Conservation (phyloP, 768 basidiomycete genomes). For the Auriscalpium vulgare region DNA sequence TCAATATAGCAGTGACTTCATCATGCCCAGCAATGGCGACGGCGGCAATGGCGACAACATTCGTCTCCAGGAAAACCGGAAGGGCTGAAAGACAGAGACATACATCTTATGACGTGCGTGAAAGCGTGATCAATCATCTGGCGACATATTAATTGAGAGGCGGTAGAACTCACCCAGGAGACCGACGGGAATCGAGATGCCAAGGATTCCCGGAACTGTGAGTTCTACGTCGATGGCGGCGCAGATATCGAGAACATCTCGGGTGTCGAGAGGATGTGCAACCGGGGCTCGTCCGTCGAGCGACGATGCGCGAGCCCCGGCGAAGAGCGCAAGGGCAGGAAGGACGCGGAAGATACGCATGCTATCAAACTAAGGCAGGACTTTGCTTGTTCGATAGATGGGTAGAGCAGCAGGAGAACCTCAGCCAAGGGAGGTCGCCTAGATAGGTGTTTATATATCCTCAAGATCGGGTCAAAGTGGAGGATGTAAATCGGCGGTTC, state of each 20-base stretch:
- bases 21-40: conserved; percentile 24
- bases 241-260: conserved; percentile 30
- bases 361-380: too few species aligned
- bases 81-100: conserved; percentile 38
- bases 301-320: conserved; percentile 4
- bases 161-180: conserved; percentile 17
- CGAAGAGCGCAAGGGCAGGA: neutral
- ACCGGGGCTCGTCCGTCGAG: neutral
- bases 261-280: conserved; percentile 2
- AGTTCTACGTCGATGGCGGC: conserved; percentile 28
- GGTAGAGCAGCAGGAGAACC: too few species aligned
- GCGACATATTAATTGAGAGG: neutral
- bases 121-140: neutral
- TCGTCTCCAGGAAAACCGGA: conserved; percentile 26
- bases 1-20: conserved; percentile 24
- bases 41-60: conserved; percentile 24
- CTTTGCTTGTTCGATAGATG: neutral
- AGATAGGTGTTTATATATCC: too few species aligned
- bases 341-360: conserved; percentile 9
- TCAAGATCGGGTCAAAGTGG: too few species aligned
- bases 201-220: conserved; percentile 20
- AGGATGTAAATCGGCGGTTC: too few species aligned
- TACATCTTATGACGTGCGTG: conserved; percentile 21
- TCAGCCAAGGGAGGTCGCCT: too few species aligned
- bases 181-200: conserved; percentile 23